A percentile compares a stretch with the other conserved stretches of the same genome.
Conservation (phyloP, 1,284 basidiomycete species). For the Tilletia indica region DNA sequence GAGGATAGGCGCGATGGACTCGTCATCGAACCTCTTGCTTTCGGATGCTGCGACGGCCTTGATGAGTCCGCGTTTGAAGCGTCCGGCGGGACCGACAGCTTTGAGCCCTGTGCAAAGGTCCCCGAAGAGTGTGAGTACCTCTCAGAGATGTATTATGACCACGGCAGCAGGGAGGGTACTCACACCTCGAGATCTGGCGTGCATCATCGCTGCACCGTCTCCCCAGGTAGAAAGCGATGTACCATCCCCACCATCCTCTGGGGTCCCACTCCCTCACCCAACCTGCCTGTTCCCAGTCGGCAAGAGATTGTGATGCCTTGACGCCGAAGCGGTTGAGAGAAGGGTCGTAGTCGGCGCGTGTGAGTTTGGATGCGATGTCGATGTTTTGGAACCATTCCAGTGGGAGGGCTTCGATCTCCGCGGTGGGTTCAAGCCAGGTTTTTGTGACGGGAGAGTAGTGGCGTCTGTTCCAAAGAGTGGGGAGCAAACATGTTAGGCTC, state of each 20-base stretch:
- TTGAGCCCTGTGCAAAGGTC: conserved; percentile 55
- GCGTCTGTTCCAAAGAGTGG: conserved; percentile 28
- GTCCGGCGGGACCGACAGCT: conserved; percentile 58
- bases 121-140: background rate
- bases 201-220: conserved; percentile 59
- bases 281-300: conserved; percentile 60
- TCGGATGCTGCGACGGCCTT: conserved; percentile 54
- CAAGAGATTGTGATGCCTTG: conserved; percentile 58
- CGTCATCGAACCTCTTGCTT: conserved; percentile 54
- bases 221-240: conserved; percentile 59
- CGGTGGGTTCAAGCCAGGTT: conserved; percentile 31
- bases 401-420: conserved; percentile 40
- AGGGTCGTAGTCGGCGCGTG: conserved; percentile 46
- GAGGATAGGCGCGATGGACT: conserved; percentile 34
- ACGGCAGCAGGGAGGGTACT: conserved; percentile 26
- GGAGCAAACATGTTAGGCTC: background rate
- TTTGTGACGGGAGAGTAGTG: conserved; percentile 35
- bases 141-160: background rate
- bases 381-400: conserved; percentile 35
- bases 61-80: conserved; percentile 58
- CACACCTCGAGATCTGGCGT: conserved; percentile 59
- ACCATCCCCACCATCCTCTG: conserved; percentile 59
- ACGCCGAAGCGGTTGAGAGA: conserved; percentile 57
- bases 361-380: conserved; percentile 33
- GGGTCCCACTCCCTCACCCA: conserved; percentile 60